These are phyloP conservation scores for Pleurotus tuber-regium DNA, from an alignment of 768 basidiomycete genomes.

Conservation along the genomic window DNA sequence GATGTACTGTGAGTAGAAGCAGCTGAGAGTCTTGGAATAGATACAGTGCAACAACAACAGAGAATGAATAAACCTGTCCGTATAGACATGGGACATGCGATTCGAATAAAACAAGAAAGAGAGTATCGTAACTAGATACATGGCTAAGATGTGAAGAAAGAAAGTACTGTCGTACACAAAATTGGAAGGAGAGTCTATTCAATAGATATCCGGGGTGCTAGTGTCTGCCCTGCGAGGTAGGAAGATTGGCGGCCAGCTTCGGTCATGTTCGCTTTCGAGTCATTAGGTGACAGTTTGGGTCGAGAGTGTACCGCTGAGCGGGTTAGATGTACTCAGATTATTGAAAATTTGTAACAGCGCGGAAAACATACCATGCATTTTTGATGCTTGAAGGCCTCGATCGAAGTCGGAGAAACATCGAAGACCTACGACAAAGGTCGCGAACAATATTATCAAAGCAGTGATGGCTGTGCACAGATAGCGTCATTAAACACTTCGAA, in stretches of 20 bases:
- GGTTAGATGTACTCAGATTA: constrained; percentile 26
- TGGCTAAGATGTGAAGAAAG: constrained; percentile 1
- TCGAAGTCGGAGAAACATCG: constrained; percentile 83
- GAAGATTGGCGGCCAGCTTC: constrained; percentile 37
- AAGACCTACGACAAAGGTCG: constrained; percentile 74
- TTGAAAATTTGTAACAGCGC: too few relatives aligned
- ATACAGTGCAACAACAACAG: too few relatives aligned
- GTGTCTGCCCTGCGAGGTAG: constrained; percentile 51
- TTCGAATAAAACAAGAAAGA: too few relatives aligned
- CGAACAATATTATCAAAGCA: constrained; percentile 69
- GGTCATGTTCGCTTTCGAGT: constrained; percentile 42
- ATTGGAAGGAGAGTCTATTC: too few relatives aligned
- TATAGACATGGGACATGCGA: too few relatives aligned
- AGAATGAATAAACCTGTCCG: too few relatives aligned
- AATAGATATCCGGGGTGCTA: constrained; percentile 72
- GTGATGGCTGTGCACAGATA: constrained; percentile 71
- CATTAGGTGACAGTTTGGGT: constrained; percentile 38
- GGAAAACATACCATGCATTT: constrained; percentile 70
- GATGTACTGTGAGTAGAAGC: too few relatives aligned
- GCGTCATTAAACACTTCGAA: too few relatives aligned
- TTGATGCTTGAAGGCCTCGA: constrained; percentile 70
- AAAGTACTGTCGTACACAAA: too few relatives aligned
- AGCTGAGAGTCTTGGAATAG: too few relatives aligned
- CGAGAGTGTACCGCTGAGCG: constrained; percentile 46
- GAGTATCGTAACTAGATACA: not conserved